Base-by-base conservation (phyloP, 2,329 filamentous ascomycete genomes). In the Ophiostoma ips region DNA sequence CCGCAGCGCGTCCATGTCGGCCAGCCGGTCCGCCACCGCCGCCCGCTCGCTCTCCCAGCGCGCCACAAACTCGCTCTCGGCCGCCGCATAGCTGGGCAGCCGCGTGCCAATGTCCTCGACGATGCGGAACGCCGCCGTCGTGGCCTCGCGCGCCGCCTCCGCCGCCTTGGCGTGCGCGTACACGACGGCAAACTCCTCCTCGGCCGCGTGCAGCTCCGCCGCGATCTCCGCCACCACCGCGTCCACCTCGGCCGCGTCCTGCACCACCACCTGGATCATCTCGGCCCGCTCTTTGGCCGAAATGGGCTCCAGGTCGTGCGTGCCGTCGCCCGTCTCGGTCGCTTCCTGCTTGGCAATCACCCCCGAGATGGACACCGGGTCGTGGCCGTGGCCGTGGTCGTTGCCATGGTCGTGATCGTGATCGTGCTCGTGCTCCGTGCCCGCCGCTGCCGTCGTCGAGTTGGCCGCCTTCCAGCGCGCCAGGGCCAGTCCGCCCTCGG, bases 241-340 rank as follows among this genome's bases (percentile, higher is more conserved):
- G n/a, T 79, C 75, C 2, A 84, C 80, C 58, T 81, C 73, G 7
- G 71, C 68, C 1, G 81, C 77, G 59, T 92, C 87, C 52, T 83
- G 79, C 38, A 78, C 71, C 1, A 98, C 76, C 0, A 98, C 83
- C 30, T 76, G 73, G 11, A 96, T 71, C 80, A 96, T 90, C 58
- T 95, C 86, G 15, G 73, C 72, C 19, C 87, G 79, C 60, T 95
- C 88, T 33, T 82, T 75, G 3, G 83, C 73, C 2, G 80, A 84
- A 51, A 94, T 78, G 1, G 85, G 81, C 52, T 87, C 80, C 38
- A 84, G 69, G 33, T 37, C 46, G 19, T 13, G 40, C 15, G 40
- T 43, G 24, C 40, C 44, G 37, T 16, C 34, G 24, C 15, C 43
- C 2, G 28, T 45, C 13, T 43, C 40, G 28, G 40, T 43, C 12